Evolutionary conservation across 208 protist genomes (phyloP), one percentile per base, ranked within the genome.

Genomic region (Leishmania braziliensis): DNA sequence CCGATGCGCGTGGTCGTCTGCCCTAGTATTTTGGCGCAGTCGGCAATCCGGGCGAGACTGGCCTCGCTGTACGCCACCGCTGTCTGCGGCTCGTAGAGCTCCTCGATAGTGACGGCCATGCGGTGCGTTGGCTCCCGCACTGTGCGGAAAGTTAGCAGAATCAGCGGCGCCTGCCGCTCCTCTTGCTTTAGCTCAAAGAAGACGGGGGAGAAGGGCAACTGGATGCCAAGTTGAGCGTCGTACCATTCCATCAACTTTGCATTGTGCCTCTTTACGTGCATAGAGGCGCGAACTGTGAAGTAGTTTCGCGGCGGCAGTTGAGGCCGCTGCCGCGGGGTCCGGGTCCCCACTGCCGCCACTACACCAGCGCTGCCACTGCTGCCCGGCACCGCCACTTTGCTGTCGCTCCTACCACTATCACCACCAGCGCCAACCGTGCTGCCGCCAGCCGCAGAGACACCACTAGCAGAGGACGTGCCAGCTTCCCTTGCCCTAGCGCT

Each of bases 81-180:
- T 0, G 84, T 85, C 75, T 85, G 75, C 9, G 83, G 56, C 5
- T 82, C 82, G 23, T 77, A 79, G 26, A 89, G 88, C 75, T 90
- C 85, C 86, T 97, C 94, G 51, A 97, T 87, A 10, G 90, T 93
- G 26, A 95, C 88, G 9, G 89, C 83, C 56, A 97, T 89, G 60
- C 83, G 84, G 74, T 95, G 91, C 43, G 89, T 86, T 50, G 85
- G 77, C 76, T 95, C 91, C 0, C 91, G 89, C 56, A 95, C 77
- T 50, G 91, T 95, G 36, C 86, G 87, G 58, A 97, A 77, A 9
- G 81, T 89, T 54, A 97, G 85, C 66, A 97, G 78, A 23, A 95
- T 86, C 33, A 97, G 87, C 48, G 94, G 94, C 26, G 92, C 92
- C 87, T 97, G 94, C 12, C 94, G 91, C 83, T 95, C 90, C 85